Base-by-base conservation (phyloP, 2,329 filamentous ascomycete species). In the Neonectria coccinea region DNA sequence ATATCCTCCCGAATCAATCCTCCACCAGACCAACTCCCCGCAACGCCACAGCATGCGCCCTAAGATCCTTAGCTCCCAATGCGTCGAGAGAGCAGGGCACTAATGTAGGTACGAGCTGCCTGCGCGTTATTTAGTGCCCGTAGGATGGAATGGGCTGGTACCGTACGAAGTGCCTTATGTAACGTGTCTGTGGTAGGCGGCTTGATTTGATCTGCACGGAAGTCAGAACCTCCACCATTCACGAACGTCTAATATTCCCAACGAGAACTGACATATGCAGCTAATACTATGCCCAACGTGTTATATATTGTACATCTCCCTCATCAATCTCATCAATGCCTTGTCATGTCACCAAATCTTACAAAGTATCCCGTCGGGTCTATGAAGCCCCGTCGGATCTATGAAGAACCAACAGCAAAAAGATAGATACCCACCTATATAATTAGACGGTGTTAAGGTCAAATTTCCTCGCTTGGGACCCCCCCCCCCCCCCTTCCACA, bases 81-180 rank as follows among this genome's bases (percentile, higher is more conserved):
- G 44, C 52, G 53, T 20, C 33, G 27, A 55, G 52, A 36, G 20
- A 6, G 25, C 25, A 25, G 25, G 25, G 56, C 70, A 68, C 70
- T 72, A 72, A 72, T 72, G 70, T 64, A 72, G 70, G 70, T 72
- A 72, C 69, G 67, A 67, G 48, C 63, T 60, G 25, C 42, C 56
- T 60, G 57, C 53, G 51, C 42, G 50, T 60, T 12, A 36, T 16
- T 31, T 60, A 60, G 57, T 60, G 42, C 41, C 57, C 57, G 57
- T 55, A 31, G 27, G 42, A 27, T 41, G 44, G 47, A 58, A 27
- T 42, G 33, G 22, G 14, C 36, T n/a, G 16, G 14, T n/a, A 39
- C 36, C 6, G 36, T n/a, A 16, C 36, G 36, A 8, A 39, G 36
- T 39, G 36, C 36, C 36, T 39, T 39, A 39, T 39, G 36, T 39